A percentile compares a stretch with the other conserved stretches of the same genome.
Conservation (phyloP, 164 flowering plant species). For the Aristolochia californica region DNA sequence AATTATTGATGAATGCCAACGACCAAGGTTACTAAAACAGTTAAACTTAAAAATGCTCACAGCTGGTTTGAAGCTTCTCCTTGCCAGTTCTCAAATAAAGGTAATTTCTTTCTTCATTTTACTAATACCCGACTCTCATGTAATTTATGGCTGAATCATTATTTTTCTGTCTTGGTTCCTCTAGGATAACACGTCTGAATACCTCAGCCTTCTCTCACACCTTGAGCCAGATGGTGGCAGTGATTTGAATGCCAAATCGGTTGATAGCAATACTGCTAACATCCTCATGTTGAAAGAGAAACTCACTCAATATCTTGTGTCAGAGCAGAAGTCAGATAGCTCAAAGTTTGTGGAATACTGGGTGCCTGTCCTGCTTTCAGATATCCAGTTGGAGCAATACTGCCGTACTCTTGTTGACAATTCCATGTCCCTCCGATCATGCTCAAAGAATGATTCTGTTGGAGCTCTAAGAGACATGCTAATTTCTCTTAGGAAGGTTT, state of each 20-base stretch:
- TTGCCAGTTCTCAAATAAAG: constrained; percentile 39
- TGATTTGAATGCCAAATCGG: not conserved
- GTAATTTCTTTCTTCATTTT: constrained; percentile 16
- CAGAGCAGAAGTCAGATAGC: constrained; percentile 34
- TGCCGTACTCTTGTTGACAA: constrained; percentile 55
- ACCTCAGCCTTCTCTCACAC: constrained; percentile 36
- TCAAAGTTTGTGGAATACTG: constrained; percentile 73
- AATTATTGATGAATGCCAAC: constrained; percentile 55
- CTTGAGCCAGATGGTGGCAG: constrained; percentile 25
- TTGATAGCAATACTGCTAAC: constrained; percentile 18
- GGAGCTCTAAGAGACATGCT: constrained; percentile 59
- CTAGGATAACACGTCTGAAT: constrained; percentile 47
- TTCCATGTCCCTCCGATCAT: constrained; percentile 40
- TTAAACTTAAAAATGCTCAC: constrained; percentile 35
- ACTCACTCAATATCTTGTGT: constrained; percentile 27
- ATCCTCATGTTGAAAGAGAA: constrained; percentile 33
- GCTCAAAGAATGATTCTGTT: constrained; percentile 45
- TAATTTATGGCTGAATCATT: not conserved
- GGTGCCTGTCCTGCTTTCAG: constrained; percentile 76
- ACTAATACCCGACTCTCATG: constrained; percentile 4
- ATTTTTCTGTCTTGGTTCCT: constrained; percentile 7
- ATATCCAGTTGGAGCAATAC: constrained; percentile 84
- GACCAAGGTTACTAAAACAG: constrained; percentile 17
- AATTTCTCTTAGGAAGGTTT: constrained; percentile 54
- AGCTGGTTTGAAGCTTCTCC: constrained; percentile 39